Evolutionary conservation across 352 stramenopile species (phyloP).

Genomic region (Pythium monospermum): DNA sequence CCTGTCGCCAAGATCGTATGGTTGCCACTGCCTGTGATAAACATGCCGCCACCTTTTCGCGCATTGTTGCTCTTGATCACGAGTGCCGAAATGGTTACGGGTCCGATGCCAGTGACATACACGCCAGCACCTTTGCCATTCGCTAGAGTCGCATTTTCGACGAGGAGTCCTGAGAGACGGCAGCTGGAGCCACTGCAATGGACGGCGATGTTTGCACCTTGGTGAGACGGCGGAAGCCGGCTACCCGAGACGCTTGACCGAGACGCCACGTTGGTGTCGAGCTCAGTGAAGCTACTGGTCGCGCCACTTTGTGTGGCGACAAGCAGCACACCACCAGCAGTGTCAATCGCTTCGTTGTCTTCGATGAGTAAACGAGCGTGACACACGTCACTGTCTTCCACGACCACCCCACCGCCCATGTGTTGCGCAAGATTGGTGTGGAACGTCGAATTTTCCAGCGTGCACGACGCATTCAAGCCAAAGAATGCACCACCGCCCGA

Average conservation of each 20-base stretch:
- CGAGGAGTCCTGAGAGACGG: slow-evolving; percentile 7
- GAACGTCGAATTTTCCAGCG: neutral
- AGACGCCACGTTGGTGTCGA: neutral
- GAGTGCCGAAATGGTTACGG: neutral
- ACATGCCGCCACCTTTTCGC: slow-evolving; percentile 9
- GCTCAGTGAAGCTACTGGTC: neutral
- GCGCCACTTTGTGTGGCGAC: neutral
- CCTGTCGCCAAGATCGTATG: neutral
- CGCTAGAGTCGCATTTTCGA: neutral
- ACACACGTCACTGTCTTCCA: slow-evolving; percentile 5
- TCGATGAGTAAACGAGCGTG: slow-evolving; percentile 11
- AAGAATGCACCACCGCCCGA: slow-evolving; percentile 12
- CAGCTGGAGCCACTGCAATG: slow-evolving; percentile 2
- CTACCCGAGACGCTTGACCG: slow-evolving; percentile 9
- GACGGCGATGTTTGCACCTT: slow-evolving; percentile 16
- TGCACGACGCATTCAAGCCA: neutral
- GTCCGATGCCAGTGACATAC: slow-evolving; percentile 9
- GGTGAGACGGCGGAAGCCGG: neutral
- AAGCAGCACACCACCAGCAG: slow-evolving; percentile 9
- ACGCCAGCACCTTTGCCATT: slow-evolving; percentile 14
- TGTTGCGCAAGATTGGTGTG: neutral
- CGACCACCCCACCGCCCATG: slow-evolving; percentile 11
- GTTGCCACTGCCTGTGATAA: slow-evolving; percentile 10
- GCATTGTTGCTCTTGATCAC: slow-evolving; percentile 9
- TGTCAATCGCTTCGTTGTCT: slow-evolving; percentile 5